Evolutionary conservation across 352 stramenopile genomes (phyloP).

Genomic region (Phytophthora palmivora): DNA sequence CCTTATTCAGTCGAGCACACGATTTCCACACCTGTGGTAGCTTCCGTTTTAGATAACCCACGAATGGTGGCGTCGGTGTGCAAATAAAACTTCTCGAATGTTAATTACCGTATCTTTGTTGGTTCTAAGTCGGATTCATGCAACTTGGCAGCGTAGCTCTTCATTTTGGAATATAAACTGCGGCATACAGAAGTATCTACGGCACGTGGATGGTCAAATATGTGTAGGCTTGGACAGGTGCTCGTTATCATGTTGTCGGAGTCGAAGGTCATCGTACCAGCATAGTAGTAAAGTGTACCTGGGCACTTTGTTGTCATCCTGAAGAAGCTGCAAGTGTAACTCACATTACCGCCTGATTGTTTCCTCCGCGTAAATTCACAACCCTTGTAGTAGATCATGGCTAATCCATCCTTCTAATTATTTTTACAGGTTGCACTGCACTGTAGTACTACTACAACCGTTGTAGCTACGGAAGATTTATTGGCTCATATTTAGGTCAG

Average conservation of each 20-base stretch:
- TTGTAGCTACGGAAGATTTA: too few relatives aligned
- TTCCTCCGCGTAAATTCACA: background rate
- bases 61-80: too few relatives aligned
- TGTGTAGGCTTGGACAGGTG: background rate
- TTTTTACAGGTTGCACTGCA: background rate
- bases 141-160: background rate
- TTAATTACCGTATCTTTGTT: background rate
- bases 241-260: background rate
- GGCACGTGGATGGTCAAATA: too few relatives aligned
- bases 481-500: too few relatives aligned
- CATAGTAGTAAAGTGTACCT: background rate
- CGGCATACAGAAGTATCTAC: background rate
- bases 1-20: background rate
- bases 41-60: background rate
- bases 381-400: background rate
- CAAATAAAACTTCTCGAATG: too few relatives aligned
- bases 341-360: background rate
- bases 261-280: background rate
- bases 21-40: background rate
- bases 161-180: background rate
- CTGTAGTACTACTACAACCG: too few relatives aligned
- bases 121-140: background rate
- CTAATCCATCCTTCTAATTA: background rate
- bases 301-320: background rate
- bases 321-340: background rate